Conservation (phyloP, 2,329 filamentous ascomycete species). For the Ophiocordyceps camponoti-floridani region DNA sequence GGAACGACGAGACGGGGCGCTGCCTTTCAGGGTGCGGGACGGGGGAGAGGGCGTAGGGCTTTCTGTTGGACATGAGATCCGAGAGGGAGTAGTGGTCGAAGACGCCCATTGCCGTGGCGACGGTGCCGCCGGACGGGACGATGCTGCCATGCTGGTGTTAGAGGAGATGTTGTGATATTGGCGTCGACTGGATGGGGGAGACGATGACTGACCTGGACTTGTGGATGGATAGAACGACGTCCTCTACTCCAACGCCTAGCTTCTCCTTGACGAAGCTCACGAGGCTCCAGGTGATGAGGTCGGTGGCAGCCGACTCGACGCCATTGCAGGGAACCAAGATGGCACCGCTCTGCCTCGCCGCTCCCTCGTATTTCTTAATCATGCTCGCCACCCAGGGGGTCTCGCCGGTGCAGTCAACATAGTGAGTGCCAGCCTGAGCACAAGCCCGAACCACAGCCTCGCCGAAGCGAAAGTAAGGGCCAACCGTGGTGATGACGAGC, state of each 20-base stretch:
- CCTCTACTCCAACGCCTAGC: conserved; percentile 28
- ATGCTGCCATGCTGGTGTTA: no score
- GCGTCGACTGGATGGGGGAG: no score
- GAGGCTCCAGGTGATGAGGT: conserved; percentile 37
- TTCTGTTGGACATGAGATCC: conserved; percentile 24
- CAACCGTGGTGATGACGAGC: conserved; percentile 39
- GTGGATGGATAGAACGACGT: conserved; percentile 34
- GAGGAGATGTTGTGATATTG: no score
- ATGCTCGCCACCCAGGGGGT: conserved; percentile 38
- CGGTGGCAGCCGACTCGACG: conserved; percentile 43
- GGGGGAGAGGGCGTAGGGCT: conserved; percentile 40
- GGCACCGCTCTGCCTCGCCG: conserved; percentile 34
- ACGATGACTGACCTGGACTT: conserved; percentile 16
- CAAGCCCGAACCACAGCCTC: conserved; percentile 43
- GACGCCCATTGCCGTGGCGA: conserved; percentile 46
- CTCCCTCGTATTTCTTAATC: conserved; percentile 38
- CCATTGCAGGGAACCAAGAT: conserved; percentile 44
- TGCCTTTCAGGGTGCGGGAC: conserved; percentile 23
- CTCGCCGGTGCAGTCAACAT: conserved; percentile 46
- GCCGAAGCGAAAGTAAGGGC: conserved; percentile 38
- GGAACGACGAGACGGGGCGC: conserved; percentile 12
- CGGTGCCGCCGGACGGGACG: conserved; percentile 44
- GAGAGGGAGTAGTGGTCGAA: conserved; percentile 33
- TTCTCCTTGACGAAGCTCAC: conserved; percentile 30
- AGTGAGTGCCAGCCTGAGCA: conserved; percentile 44